phyloP scores from a whole-genome alignment of 352 stramenopile genomes.

The Pythium brachiatum region DNA sequence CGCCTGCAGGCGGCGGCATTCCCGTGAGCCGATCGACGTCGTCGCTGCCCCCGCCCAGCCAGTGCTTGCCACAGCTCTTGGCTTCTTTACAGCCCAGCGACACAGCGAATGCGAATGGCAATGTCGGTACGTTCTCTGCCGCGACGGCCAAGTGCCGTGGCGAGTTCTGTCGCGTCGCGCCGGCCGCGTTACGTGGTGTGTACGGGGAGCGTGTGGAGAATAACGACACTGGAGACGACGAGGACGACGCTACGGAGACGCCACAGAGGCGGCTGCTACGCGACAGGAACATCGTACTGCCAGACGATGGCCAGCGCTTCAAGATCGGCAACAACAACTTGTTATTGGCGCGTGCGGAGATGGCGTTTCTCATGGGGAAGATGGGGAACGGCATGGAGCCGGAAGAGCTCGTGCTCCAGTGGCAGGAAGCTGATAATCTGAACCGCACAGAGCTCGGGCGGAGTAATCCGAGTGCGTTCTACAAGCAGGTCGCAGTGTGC shows the following conservation, averaged over 20 bases:
- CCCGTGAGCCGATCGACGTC: background rate
- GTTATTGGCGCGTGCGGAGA: constrained; percentile 55
- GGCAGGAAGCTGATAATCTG: constrained; percentile 65
- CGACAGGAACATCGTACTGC: constrained; percentile 17
- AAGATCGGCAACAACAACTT: constrained; percentile 80
- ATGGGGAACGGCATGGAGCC: background rate
- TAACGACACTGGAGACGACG: constrained; percentile 11
- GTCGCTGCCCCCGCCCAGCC: constrained; percentile 25
- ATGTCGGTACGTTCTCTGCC: background rate
- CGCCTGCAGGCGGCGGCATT: background rate
- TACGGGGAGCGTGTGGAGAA: constrained; percentile 9
- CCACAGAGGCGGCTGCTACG: background rate
- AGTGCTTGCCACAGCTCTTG: constrained; percentile 48
- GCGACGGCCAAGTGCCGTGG: constrained; percentile 45
- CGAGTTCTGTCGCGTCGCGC: constrained; percentile 54
- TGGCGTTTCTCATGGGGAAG: constrained; percentile 41
- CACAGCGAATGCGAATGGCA: background rate
- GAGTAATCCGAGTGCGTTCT: constrained; percentile 64
- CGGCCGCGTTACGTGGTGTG: constrained; percentile 40
- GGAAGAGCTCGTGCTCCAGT: constrained; percentile 38
- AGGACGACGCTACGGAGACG: background rate
- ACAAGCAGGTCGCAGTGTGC: constrained; percentile 77
- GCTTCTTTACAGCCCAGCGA: background rate
- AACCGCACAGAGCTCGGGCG: constrained; percentile 62
- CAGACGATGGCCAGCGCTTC: constrained; percentile 51